Percentiles rank a stretch among this genome's conserved stretches.
Conservation (phyloP, 441 rosid genomes). For the Metrosideros polymorpha region DNA sequence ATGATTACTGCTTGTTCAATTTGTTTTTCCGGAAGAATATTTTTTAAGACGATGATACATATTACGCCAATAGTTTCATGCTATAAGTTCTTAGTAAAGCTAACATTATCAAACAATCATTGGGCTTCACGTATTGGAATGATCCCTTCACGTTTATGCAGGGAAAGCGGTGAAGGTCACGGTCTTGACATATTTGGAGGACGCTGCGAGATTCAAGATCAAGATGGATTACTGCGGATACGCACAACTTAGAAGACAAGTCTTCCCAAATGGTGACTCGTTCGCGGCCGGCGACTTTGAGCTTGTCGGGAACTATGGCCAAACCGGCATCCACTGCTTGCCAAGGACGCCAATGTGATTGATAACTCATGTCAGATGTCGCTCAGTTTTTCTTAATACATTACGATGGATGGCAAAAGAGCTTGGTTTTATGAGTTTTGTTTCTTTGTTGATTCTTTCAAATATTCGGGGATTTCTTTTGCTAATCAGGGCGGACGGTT, state of each 20-base stretch:
- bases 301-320: not conserved
- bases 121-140: not conserved
- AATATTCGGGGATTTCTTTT: too few relatives aligned
- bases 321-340: not conserved
- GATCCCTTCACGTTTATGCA: not conserved
- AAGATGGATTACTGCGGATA: not conserved
- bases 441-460: too few relatives aligned
- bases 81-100: not conserved
- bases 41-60: not conserved
- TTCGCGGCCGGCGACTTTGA: not conserved
- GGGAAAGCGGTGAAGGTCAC: not conserved
- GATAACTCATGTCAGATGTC: not conserved
- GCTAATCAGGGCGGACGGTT: too few relatives aligned
- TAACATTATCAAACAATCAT: not conserved
- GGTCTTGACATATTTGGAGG: not conserved
- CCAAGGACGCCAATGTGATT: not conserved
- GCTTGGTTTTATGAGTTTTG: not conserved
- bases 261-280: accelerated
- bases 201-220: not conserved
- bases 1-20: too few relatives aligned
- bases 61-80: too few relatives aligned
- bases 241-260: not conserved
- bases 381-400: not conserved
- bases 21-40: not conserved
- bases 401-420: accelerated